Conservation (phyloP, 495 filamentous ascomycete genomes). For the Penicillium flavigenum region DNA sequence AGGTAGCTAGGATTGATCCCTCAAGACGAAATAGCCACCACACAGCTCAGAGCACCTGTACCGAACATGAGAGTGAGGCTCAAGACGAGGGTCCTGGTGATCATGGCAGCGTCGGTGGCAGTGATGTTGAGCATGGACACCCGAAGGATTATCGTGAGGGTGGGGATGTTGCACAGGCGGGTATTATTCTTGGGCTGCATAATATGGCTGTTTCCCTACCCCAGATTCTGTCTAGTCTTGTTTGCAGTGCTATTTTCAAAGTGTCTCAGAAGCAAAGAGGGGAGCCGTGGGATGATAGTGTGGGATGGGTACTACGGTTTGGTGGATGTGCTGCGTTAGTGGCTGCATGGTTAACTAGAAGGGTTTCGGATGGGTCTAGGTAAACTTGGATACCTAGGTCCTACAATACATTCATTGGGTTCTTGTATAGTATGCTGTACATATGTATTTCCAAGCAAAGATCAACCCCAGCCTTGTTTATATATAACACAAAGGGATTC, state of each 20-base stretch:
- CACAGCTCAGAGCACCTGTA: constrained; percentile 19
- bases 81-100: constrained; percentile 5
- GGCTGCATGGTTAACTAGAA: constrained; percentile 65
- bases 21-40: constrained; percentile 55
- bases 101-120: not conserved
- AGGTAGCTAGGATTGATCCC: constrained; percentile 76
- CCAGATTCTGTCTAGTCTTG: constrained; percentile 82
- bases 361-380: constrained; percentile 40
- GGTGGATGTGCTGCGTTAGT: constrained; percentile 75
- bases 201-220: constrained; percentile 88
- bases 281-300: constrained; percentile 76
- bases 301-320: constrained; percentile 78
- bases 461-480: not conserved
- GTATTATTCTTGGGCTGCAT: constrained; percentile 85
- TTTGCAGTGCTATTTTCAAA: constrained; percentile 77
- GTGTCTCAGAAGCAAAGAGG: constrained; percentile 80
- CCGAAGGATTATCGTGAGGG: constrained; percentile 20
- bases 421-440: not conserved
- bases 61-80: constrained; percentile 11
- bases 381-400: constrained; percentile 2
- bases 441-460: not conserved
- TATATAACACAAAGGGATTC: not conserved
- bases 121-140: constrained; percentile 34
- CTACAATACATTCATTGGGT: not conserved
- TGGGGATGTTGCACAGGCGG: constrained; percentile 61